These are phyloP conservation scores for Solanum tarapatanum DNA, from an alignment of 257 asterid species.

Conservation along the genomic window DNA sequence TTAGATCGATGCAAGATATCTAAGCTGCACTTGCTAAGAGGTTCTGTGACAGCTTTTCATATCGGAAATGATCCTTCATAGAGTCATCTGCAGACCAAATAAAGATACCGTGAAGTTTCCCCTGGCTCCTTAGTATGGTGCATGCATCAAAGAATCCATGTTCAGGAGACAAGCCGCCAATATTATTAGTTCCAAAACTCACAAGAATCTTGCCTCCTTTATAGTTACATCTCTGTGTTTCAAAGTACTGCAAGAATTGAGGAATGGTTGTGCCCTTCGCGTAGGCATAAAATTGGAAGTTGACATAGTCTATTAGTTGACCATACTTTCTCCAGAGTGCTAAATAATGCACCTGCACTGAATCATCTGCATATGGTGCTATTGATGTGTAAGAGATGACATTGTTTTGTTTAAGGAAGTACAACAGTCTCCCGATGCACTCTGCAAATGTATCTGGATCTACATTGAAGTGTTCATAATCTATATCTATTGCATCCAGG, in stretches of 20 bases:
- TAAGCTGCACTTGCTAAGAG: conserved; percentile 27
- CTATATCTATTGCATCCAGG: conserved; percentile 66
- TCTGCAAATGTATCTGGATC: conserved; percentile 64
- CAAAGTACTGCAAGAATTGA: conserved; percentile 50
- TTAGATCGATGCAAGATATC: background rate
- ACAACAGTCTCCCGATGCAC: conserved; percentile 50
- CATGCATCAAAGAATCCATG: conserved; percentile 63
- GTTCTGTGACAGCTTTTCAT: conserved; percentile 47
- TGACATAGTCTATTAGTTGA: conserved; percentile 52
- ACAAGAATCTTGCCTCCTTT: conserved; percentile 39
- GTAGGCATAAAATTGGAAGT: conserved; percentile 69
- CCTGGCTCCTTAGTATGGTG: conserved; percentile 24
- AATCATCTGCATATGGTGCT: conserved; percentile 44
- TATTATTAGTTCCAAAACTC: conserved; percentile 56
- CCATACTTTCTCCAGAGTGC: conserved; percentile 55
- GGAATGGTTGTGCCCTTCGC: conserved; percentile 30
- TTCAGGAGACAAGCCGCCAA: conserved; percentile 50
- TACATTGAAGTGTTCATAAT: conserved; percentile 54
- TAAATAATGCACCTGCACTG: conserved; percentile 39
- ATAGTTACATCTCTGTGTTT: conserved; percentile 39
- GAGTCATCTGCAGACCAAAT: conserved; percentile 85
- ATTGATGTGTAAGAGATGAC: conserved; percentile 47
- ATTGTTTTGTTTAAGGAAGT: conserved; percentile 38
- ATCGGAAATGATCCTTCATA: conserved; percentile 30
- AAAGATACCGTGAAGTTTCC: conserved; percentile 69